Evolutionary conservation across 352 stramenopile species (phyloP).

Genomic region (Phytophthora vignae): DNA sequence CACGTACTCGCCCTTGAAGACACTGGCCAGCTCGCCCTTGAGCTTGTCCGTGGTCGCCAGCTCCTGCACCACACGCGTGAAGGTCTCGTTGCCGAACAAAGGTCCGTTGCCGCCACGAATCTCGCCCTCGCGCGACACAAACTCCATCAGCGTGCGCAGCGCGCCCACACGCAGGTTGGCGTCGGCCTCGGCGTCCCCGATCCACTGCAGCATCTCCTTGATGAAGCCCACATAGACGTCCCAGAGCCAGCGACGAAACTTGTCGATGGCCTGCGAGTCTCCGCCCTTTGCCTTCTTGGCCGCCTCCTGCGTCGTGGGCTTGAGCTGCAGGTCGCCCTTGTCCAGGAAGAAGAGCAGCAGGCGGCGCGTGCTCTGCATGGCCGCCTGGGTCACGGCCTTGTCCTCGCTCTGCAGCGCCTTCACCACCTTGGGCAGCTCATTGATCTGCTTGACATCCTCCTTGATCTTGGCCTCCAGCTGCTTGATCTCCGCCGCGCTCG

Average conservation of each 20-base stretch:
- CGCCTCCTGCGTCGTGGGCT: slow-evolving; percentile 36
- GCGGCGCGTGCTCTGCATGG: slow-evolving; percentile 84
- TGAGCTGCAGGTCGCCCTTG: slow-evolving; percentile 71
- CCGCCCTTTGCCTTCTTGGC: slow-evolving; percentile 54
- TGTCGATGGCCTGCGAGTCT: slow-evolving; percentile 63
- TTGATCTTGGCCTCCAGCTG: slow-evolving; percentile 89
- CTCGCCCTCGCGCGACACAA: slow-evolving; percentile 80
- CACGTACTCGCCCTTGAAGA: slow-evolving; percentile 90
- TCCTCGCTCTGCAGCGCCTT: slow-evolving; percentile 77
- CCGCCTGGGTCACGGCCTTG: slow-evolving; percentile 75
- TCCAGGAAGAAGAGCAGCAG: slow-evolving; percentile 87
- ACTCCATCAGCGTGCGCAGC: slow-evolving; percentile 91
- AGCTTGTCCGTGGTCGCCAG: slow-evolving; percentile 71
- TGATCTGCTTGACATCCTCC: slow-evolving; percentile 87
- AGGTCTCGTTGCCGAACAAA: slow-evolving; percentile 88
- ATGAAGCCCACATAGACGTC: slow-evolving; percentile 82
- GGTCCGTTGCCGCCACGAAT: slow-evolving; percentile 36
- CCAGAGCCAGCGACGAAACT: slow-evolving; percentile 88
- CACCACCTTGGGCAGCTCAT: slow-evolving; percentile 80
- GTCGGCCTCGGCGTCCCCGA: slow-evolving; percentile 58
- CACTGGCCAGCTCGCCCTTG: slow-evolving; percentile 81
- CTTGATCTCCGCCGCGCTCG: slow-evolving; percentile 78
- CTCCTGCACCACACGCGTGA: slow-evolving; percentile 78
- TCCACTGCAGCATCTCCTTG: slow-evolving; percentile 85
- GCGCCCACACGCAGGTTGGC: slow-evolving; percentile 78